Percentiles rank a stretch among this genome's conserved stretches.
Conservation (phyloP, 257 asterid genomes). For the Przewalskia tangutica region DNA sequence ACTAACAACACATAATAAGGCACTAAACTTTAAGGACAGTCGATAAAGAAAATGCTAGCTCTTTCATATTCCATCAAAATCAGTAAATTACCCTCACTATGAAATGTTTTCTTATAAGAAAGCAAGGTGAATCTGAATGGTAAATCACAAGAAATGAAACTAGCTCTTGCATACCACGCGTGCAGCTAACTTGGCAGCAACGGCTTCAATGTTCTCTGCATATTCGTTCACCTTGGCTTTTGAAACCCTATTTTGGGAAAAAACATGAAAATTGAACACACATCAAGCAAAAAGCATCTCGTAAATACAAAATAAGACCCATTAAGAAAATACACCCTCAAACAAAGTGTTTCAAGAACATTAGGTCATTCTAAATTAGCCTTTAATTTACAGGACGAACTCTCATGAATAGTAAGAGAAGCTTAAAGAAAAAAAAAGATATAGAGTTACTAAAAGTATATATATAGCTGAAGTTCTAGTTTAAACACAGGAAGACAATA, state of each 20-base stretch:
- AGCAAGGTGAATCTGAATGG: not conserved
- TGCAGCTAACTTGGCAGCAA: constrained; percentile 58
- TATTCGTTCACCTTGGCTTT: constrained; percentile 61
- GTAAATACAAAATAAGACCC: not conserved
- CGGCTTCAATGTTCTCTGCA: constrained; percentile 66
- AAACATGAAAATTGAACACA: not conserved
- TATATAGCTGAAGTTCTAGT: not conserved
- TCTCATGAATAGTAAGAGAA: not conserved
- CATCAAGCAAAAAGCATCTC: not conserved
- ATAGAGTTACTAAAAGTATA: not conserved
- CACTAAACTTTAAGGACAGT: not conserved
- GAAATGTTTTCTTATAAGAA: not conserved
- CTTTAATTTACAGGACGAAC: not conserved
- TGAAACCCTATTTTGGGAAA: constrained; percentile 42
- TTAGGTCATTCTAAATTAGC: not conserved
- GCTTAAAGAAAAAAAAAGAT: not conserved
- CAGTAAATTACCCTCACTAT: not conserved
- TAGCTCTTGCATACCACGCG: constrained; percentile 30
- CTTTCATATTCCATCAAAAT: not conserved
- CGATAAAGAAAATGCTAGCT: not conserved
- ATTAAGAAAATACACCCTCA: not conserved
- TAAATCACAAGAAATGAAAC: not conserved
- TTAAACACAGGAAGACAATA: not conserved
- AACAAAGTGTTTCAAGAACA: not conserved
- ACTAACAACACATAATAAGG: not conserved